Evolutionary conservation across 2,329 filamentous ascomycete species (phyloP), one percentile per base, ranked within the genome.

Genomic region (Stachybotrys elegans): DNA sequence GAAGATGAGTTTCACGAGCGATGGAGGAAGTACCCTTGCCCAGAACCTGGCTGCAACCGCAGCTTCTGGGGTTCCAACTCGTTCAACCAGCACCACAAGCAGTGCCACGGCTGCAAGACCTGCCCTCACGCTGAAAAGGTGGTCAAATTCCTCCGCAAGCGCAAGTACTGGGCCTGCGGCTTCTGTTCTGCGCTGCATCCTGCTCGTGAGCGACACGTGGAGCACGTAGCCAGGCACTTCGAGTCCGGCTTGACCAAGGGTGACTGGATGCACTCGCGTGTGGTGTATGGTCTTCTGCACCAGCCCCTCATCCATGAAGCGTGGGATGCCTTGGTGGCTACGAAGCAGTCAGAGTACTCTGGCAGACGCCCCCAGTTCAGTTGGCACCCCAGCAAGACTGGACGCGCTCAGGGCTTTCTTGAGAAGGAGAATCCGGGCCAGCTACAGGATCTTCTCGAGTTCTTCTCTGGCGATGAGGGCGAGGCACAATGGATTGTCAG

Each of bases 1-100:
- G 80, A 85, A 58, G 81, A 84, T 53, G 80, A 83, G 60, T 83
- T 84, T 55, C 81, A 84, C 61, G 81, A 84, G 67, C 78, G 81
- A 43, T 79, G 79, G 68, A 77, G 81, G 50, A 83, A 82, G 56
- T 84, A 83, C 59, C 79, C 80, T 12, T 84, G 81, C 54, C 80
- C 81, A 6, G 80, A 81, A 51, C 69, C 69, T 8, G 69, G 69
- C 51, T 85, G 82, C 63, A 83, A 83, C 60, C 78, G 81, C 54
- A 80, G 79, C 56, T 83, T 84, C 61, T 83, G 79, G 71, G 79
- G 80, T 9, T 78, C 80, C 51, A 84, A 84, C 58, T 81, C 79
- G 5, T 84, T 84, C 61, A 81, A 83, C 51, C 79, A 83, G 58
- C 81, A 84, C 51, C 80, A 84, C 65, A 82, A 80, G 55, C 78